phyloP scores from a whole-genome alignment of 1,139 yeast species.

The Yamadazyma kanchanaburiensis region DNA sequence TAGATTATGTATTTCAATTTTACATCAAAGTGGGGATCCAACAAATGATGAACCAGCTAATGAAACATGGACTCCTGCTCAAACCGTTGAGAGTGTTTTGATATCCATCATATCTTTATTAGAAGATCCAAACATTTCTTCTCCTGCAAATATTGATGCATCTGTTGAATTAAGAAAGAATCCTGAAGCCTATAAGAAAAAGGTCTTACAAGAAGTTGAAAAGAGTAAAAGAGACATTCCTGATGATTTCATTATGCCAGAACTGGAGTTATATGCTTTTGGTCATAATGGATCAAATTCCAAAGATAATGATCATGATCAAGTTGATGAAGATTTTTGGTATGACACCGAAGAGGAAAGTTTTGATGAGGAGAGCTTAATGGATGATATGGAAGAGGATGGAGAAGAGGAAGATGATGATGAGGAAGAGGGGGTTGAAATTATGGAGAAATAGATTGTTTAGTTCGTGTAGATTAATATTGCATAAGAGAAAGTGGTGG shows the following conservation, averaged over 20 bases:
- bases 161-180: constrained; percentile 87
- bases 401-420: constrained; percentile 58
- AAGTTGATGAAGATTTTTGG: constrained; percentile 85
- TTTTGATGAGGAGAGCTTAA: constrained; percentile 52
- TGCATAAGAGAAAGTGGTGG: too few relatives aligned
- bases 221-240: constrained; percentile 85
- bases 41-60: constrained; percentile 88
- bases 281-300: constrained; percentile 40
- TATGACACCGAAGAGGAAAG: constrained; percentile 64
- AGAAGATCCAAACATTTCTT: constrained; percentile 88
- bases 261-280: constrained; percentile 56
- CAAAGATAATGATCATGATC: constrained; percentile 53
- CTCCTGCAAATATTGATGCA: constrained; percentile 97
- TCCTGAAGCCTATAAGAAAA: constrained; percentile 73
- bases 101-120: constrained; percentile 85
- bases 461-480: too few relatives aligned
- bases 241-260: constrained; percentile 79
- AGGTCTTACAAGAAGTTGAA: constrained; percentile 80
- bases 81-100: constrained; percentile 86
- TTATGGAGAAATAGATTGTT: constrained; percentile 29
- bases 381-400: constrained; percentile 53
- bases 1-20: constrained; percentile 83
- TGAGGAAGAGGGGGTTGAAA: constrained; percentile 45
- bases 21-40: constrained; percentile 87
- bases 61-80: constrained; percentile 97